Conservation (phyloP, 805 yeast genomes). For the Jamesozyma hellenica region DNA sequence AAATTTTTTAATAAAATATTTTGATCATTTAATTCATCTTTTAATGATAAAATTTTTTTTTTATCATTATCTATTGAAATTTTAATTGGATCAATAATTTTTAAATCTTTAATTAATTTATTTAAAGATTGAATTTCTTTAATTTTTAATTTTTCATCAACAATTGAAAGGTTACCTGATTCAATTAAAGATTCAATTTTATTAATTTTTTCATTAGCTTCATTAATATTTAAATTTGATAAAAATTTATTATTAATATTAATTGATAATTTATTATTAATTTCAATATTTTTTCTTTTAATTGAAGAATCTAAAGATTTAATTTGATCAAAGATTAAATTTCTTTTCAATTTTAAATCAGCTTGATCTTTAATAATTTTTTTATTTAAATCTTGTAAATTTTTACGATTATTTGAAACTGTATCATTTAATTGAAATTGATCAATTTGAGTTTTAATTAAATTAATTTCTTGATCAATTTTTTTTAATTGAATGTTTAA, state of each 20-base stretch:
- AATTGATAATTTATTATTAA: conserved; percentile 37
- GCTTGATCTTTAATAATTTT: conserved; percentile 39
- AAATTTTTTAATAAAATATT: conserved; percentile 46
- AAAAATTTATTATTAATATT: conserved; percentile 49
- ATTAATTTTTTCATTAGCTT: conserved; percentile 55
- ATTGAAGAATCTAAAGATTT: conserved; percentile 56
- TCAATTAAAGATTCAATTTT: conserved; percentile 66
- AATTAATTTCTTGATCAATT: conserved; percentile 44
- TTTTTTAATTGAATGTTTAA: conserved; percentile 53
- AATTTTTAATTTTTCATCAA: conserved; percentile 77
- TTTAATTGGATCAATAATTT: conserved; percentile 63
- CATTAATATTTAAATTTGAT: conserved; percentile 36
- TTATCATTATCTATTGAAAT: conserved; percentile 70
- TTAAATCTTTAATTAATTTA: conserved; percentile 71
- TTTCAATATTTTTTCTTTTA: conserved; percentile 67
- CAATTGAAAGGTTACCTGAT: conserved; percentile 71
- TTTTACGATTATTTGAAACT: conserved; percentile 43
- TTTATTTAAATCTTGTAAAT: conserved; percentile 39
- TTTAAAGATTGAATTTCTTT: conserved; percentile 79
- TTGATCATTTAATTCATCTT: conserved; percentile 47
- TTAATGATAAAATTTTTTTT: conserved; percentile 63
- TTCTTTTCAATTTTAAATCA: conserved; percentile 38
- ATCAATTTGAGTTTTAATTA: conserved; percentile 46
- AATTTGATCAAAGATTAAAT: conserved; percentile 50
- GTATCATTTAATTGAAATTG: conserved; percentile 38